A percentile compares a stretch with the other conserved stretches of the same genome.
Evolutionary conservation across 768 basidiomycete species (phyloP).

Genomic region (Imleria badia): DNA sequence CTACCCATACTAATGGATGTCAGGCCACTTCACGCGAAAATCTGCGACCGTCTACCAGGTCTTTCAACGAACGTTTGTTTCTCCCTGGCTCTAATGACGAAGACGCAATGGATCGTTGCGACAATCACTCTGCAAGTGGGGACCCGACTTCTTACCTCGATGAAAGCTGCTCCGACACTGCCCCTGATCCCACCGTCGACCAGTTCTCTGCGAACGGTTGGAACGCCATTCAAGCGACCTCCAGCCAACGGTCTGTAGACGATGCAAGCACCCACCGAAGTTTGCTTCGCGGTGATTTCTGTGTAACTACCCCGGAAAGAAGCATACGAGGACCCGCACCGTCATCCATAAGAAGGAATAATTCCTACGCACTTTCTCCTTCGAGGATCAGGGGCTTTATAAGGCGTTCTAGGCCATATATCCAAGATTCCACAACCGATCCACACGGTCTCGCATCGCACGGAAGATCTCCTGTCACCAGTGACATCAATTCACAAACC

Average conservation of each 20-base stretch:
- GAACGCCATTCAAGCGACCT: conserved; percentile 2
- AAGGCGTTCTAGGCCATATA: not conserved
- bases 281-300: not conserved
- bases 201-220: not conserved
- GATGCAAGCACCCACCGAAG: conserved; percentile 4
- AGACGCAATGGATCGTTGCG: not conserved
- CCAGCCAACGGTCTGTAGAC: conserved; percentile 8
- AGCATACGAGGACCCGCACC: not conserved
- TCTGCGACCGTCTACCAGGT: not conserved
- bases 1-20: conserved; percentile 10
- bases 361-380: conserved; percentile 19
- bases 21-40: conserved; percentile 2
- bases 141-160: conserved; percentile 18
- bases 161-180: conserved; percentile 32
- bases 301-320: not conserved
- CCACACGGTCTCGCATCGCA: not conserved
- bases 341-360: not conserved
- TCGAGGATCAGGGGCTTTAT: conserved; percentile 28
- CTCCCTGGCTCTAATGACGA: conserved; percentile 14
- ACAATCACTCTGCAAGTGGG: not conserved
- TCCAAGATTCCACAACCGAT: not conserved
- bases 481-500: not conserved
- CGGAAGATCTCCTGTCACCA: not conserved
- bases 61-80: conserved; percentile 18
- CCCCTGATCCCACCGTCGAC: conserved; percentile 10